Percentiles rank a stretch among this genome's conserved stretches.
phyloP scores from a whole-genome alignment of 2,329 filamentous ascomycete species.

The Trichophyton schoenleinii region DNA sequence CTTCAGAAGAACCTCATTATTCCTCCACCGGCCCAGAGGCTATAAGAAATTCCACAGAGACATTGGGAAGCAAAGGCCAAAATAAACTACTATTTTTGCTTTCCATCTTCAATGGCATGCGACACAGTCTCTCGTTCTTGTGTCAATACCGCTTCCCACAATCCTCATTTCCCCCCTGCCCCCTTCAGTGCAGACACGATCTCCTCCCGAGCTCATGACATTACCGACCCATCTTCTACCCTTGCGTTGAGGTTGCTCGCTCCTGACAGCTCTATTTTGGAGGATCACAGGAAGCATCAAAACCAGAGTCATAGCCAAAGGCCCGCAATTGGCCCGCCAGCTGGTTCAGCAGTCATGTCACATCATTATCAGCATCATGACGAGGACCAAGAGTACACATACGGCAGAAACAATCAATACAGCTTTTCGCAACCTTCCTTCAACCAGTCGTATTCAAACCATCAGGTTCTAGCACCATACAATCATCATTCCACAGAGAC shows the following conservation, averaged over 20 bases:
- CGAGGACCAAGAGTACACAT: constrained; percentile 17
- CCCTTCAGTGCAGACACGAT: not conserved
- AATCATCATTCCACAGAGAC: constrained; percentile 22
- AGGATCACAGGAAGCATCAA: constrained; percentile 4
- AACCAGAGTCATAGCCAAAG: not conserved
- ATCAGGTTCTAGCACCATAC: constrained; percentile 25
- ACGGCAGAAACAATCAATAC: constrained; percentile 17
- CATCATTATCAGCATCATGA: constrained; percentile 18
- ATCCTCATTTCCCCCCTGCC: not conserved
- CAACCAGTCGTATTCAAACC: constrained; percentile 27
- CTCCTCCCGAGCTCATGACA: constrained; percentile 1
- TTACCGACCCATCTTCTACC: not conserved
- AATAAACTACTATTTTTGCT: not conserved
- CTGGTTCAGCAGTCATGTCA: constrained; percentile 16
- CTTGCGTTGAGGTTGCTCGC: not conserved
- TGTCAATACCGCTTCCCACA: not conserved
- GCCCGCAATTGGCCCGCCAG: not conserved
- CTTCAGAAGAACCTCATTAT: not conserved
- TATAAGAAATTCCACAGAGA: not conserved
- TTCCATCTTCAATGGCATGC: constrained; percentile 1
- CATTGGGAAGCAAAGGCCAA: not conserved
- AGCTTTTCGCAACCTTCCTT: constrained; percentile 17
- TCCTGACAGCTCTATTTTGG: constrained; percentile 1
- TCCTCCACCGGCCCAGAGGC: not conserved
- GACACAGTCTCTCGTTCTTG: not conserved